These are phyloP conservation scores for Ophiostoma australiae DNA, from an alignment of 2,329 filamentous ascomycete genomes.

Conservation along the genomic window DNA sequence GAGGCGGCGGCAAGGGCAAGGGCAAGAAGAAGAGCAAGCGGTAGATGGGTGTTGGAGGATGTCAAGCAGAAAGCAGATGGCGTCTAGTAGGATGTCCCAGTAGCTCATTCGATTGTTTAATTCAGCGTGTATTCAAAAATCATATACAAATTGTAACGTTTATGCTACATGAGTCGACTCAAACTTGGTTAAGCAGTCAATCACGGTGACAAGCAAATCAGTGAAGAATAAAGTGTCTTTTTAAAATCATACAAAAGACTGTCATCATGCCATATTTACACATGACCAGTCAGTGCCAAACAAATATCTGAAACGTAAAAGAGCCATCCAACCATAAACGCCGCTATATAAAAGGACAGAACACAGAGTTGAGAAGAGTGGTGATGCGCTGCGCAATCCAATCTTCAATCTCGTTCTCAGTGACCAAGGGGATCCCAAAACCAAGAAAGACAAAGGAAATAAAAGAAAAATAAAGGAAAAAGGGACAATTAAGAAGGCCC, in stretches of 20 bases:
- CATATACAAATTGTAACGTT: not conserved
- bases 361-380: slow-evolving; percentile 23
- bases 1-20: slow-evolving; percentile 53
- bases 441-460: slow-evolving; percentile 12
- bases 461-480: slow-evolving; percentile 11
- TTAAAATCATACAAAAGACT: slow-evolving; percentile 12
- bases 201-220: not conserved
- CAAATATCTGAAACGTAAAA: slow-evolving; percentile 16
- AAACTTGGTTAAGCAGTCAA: not conserved
- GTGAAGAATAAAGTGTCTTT: not conserved
- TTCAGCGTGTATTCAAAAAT: not conserved
- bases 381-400: slow-evolving; percentile 19
- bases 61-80: not conserved
- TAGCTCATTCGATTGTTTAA: not conserved
- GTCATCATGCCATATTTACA: slow-evolving; percentile 13
- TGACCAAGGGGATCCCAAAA: not conserved
- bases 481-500: slow-evolving; percentile 13
- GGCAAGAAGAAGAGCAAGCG: slow-evolving; percentile 65
- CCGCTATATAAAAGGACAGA: slow-evolving; percentile 19
- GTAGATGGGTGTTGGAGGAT: slow-evolving; percentile 33
- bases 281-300: slow-evolving; percentile 23
- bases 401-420: not conserved
- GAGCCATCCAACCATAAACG: slow-evolving; percentile 22
- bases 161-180: too few species aligned
- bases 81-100: not conserved